Evolutionary conservation across 441 rosid species (phyloP), one percentile per base, ranked within the genome.

Genomic region (Hura crepitans): DNA sequence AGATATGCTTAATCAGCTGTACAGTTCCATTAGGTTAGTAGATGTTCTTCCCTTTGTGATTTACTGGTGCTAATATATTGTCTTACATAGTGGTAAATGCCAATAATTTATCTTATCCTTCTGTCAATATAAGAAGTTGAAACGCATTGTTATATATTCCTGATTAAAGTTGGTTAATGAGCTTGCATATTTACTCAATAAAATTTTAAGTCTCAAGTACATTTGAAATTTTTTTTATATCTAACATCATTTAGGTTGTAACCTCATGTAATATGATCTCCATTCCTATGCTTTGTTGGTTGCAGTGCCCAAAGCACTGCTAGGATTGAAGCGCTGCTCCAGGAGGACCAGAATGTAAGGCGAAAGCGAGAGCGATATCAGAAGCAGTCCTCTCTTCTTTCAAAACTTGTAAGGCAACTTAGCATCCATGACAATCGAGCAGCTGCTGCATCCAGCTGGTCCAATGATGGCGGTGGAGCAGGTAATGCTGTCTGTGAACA

Each of bases 1-100:
- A 87, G 98, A 96, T 75, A 93, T 96, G 99, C 89, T 96, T 57
- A 96, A 89, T 80, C 98, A 93, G 75, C 82, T 96, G 59, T 96
- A 96, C 81, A 89, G 97, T 79, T 87, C 94, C n/a, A 77, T 96
- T 42, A 96, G 99, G 98, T 96, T 73, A 27, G 80, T 74, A 35
- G 58, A 9, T 30, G 66, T 68, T 18, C 30, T 59, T 27, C 50
- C 69, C 55, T 42, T 14, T 53, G 49, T 17, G 28, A 25, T 33
- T 58, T 58, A 12, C n/a, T 12, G 35, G 25, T 65, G 50, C 22
- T 6, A 39, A 45, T 10, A 12, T 64, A 30, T 46, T n/a, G 5
- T 51, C 35, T 25, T n/a, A 2, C 17, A 27, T 39, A 60, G 35
- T 70, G 57, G n/a, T 17, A 61, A 50, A 51, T 51, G 75, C 37